These are phyloP conservation scores for Prunus padus DNA, from an alignment of 306 rosid species.

Conservation along the genomic window DNA sequence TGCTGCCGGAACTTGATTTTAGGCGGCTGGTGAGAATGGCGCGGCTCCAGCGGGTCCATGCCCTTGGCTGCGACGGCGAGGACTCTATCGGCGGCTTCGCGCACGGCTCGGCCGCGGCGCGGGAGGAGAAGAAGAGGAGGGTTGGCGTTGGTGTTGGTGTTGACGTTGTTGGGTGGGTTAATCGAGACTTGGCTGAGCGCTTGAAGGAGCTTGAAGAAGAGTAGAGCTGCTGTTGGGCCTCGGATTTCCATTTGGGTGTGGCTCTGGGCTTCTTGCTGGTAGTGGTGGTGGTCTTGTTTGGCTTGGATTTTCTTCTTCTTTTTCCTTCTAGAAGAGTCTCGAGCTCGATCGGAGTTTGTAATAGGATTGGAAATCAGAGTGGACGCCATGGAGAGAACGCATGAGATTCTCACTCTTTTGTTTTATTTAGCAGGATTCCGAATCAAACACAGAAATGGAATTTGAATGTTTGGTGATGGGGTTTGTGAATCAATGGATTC, in stretches of 20 bases:
- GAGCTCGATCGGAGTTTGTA: conserved; percentile 47
- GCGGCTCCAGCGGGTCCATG: conserved; percentile 86
- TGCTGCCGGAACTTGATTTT: conserved; percentile 72
- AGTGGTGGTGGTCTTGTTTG: conserved; percentile 30
- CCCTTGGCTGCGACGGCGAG: conserved; percentile 84
- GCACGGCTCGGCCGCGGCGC: conserved; percentile 60
- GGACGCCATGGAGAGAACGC: conserved; percentile 37
- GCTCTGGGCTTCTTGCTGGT: neutral
- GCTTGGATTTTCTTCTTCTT: conserved; percentile 59
- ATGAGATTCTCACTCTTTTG: neutral
- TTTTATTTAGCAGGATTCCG: neutral
- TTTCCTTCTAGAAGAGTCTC: conserved; percentile 48
- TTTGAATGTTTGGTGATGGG: neutral
- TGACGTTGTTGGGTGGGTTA: conserved; percentile 7
- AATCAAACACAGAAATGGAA: conserved; percentile 1
- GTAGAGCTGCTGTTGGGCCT: conserved; percentile 73
- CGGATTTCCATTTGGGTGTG: conserved; percentile 65
- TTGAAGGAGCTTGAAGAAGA: conserved; percentile 63
- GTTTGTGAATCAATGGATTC: neutral
- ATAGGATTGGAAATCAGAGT: conserved; percentile 51
- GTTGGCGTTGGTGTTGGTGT: neutral
- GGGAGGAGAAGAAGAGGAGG: conserved; percentile 37
- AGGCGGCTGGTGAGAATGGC: conserved; percentile 69
- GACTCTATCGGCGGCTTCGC: conserved; percentile 80
- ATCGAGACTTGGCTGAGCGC: conserved; percentile 52